Evolutionary conservation across 257 asterid genomes (phyloP), one percentile per base, ranked within the genome.

Genomic region (Anisodus acutangulus): DNA sequence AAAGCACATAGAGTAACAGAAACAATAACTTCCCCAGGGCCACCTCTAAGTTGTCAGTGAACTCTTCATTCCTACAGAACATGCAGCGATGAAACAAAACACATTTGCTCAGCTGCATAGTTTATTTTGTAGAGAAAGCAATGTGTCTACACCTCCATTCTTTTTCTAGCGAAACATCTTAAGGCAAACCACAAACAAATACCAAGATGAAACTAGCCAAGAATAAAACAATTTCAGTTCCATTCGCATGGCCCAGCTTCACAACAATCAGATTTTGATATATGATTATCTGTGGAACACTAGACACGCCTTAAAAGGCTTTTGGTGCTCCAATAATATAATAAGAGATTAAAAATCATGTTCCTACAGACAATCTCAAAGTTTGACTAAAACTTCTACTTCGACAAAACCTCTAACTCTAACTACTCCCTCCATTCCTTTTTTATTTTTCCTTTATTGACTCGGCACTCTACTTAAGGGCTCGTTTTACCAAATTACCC

Each of bases 151-250:
- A 69, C 54, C 78, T 69, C 31, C 10, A 69, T 39, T 16, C 78
- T 41, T 68, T 69, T 16, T 31, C 16, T 70, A 70, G 79, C 8
- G 41, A 16, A 15, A 70, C 19, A 9, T 41, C 79, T 17, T 8
- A 70, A 70, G 55, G 55, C 41, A 70, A 41, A 41, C 78, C 55
- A 70, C 78, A 41, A 70, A 17, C 78, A 70, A 70, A 70, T 70
- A 70, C 13, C 9, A 70, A 41, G 79, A 41, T 41, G 55, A 70
- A 70, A 70, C 35, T 70, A 70, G 35, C 1, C 45, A 70, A 41
- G 78, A 16, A 69, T 69, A 69, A 31, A 69, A 39, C 16, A 68
- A 6, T 39, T 69, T 69, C 78, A 39, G 54, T 69, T 8, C 13
- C 78, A 5, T 70, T 70, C 4, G 55, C 79, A 70, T 41, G 35